A percentile compares a stretch with the other conserved stretches of the same genome.
These are phyloP conservation scores for Penicillium salamii DNA, from an alignment of 495 filamentous ascomycete genomes.

Conservation along the genomic window DNA sequence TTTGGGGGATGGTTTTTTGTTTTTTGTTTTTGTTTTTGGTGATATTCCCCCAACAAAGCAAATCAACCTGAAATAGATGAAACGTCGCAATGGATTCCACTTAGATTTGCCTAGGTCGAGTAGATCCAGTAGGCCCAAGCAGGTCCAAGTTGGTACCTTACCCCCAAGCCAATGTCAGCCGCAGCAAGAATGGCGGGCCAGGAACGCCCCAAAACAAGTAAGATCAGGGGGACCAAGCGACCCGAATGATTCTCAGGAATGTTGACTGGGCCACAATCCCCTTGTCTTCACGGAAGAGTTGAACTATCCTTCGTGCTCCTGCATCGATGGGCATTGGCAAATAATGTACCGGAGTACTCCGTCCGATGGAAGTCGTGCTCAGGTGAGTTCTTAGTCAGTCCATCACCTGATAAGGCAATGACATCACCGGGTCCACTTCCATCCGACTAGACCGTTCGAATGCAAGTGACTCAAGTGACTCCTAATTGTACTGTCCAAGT, in stretches of 20 bases:
- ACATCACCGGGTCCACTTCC: constrained; percentile 5
- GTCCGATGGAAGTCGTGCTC: too few species aligned
- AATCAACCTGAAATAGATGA: background rate
- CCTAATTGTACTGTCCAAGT: constrained; percentile 4
- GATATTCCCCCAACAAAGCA: too few species aligned
- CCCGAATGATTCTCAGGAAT: constrained; percentile 9
- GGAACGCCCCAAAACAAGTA: constrained; percentile 12
- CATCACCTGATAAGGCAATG: background rate
- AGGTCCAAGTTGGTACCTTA: too few species aligned
- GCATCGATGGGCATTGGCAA: too few species aligned
- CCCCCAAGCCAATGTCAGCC: background rate
- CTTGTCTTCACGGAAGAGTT: too few species aligned
- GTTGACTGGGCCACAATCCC: too few species aligned
- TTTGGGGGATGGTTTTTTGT: background rate
- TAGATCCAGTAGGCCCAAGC: too few species aligned
- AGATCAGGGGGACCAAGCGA: background rate
- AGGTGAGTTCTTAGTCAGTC: background rate
- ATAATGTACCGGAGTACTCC: too few species aligned
- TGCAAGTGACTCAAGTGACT: constrained; percentile 12
- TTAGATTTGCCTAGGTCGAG: too few species aligned
- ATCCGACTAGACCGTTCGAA: constrained; percentile 10
- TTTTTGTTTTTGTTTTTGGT: background rate
- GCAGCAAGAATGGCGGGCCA: constrained; percentile 10
- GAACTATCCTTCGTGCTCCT: too few species aligned
- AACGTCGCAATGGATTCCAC: background rate